Evolutionary conservation across 345 rosid species (phyloP), one percentile per base, ranked within the genome.

Genomic region (Garcia nutans): DNA sequence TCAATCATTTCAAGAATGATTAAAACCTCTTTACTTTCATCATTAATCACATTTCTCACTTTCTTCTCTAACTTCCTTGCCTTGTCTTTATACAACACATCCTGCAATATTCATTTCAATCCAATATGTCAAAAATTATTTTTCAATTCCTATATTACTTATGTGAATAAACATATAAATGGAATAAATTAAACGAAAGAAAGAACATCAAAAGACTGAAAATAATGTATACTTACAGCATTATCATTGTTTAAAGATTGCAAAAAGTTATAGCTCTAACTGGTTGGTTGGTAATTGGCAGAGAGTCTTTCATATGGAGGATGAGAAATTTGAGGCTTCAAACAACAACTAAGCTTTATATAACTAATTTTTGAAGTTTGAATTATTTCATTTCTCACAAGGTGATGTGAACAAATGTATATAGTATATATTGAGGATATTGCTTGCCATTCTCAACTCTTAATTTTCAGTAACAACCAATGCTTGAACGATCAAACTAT

Each of bases 1-100:
- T 78, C 77, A 10, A 78, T 73, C 61, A 78, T 16, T 68, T 78
- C 81, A n/a, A 78, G 74, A 2, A 22, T 2, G n/a, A 20, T 57
- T 50, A 50, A 16, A 4, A 19, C 0, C 26, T 73, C 64, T 2
- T 8, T 20, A 23, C 10, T 57, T 41, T 44, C 59, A 28, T 59
- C 33, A 49, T 33, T 49, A 31, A 78, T 37, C 28, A 67, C 10
- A 12, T 55, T 8, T 59, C 77, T 73, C 31, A 67, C 69, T 15
- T 74, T 52, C 44, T 26, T 70, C 63, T 66, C 77, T 20, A 78
- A 42, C 70, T 65, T 41, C 9, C 6, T 22, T 23, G 65, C 78
- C 11, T 37, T 77, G 31, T 81, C 72, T 55, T 69, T 81, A 33
- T 24, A 60, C 31, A 67, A n/a, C 5, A 44, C 55, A 45, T 45